Percentiles rank a stretch among this genome's conserved stretches.
Evolutionary conservation across 495 filamentous ascomycete genomes (phyloP).

Genomic region (Penicillium cinerascens): DNA sequence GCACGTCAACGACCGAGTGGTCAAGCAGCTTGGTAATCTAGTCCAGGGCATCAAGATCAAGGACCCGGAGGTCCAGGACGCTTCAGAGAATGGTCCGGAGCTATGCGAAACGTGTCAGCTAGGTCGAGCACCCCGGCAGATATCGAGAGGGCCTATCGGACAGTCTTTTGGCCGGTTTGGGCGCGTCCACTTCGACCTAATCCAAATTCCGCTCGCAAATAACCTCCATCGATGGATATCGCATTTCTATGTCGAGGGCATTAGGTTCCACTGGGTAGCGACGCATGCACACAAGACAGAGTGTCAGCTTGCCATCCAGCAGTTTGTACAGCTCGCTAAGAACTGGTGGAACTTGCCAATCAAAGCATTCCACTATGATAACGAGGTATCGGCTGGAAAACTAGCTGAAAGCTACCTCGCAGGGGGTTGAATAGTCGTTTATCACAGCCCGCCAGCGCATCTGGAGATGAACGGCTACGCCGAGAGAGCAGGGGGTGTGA

Average conservation of each 20-base stretch:
- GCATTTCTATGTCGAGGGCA: conserved; percentile 9
- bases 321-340: neutral
- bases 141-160: neutral
- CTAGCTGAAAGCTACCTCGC: neutral
- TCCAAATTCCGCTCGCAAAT: neutral
- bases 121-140: neutral
- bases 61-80: neutral
- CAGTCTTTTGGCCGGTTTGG: neutral
- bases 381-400: neutral
- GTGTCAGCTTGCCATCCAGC: neutral
- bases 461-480: conserved; percentile 6
- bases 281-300: neutral
- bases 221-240: conserved; percentile 3
- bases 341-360: conserved; percentile 2
- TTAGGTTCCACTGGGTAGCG: neutral
- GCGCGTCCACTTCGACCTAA: conserved; percentile 2
- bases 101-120: neutral
- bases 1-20: neutral
- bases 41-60: neutral
- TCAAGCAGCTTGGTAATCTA: neutral
- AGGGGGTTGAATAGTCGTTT: neutral
- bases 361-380: conserved; percentile 2
- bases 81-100: too few relatives aligned
- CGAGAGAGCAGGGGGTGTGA: conserved; percentile 9
- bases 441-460: neutral